These are phyloP conservation scores for Phytopythium chamaehyphon DNA, from an alignment of 352 stramenopile species.

Conservation along the genomic window DNA sequence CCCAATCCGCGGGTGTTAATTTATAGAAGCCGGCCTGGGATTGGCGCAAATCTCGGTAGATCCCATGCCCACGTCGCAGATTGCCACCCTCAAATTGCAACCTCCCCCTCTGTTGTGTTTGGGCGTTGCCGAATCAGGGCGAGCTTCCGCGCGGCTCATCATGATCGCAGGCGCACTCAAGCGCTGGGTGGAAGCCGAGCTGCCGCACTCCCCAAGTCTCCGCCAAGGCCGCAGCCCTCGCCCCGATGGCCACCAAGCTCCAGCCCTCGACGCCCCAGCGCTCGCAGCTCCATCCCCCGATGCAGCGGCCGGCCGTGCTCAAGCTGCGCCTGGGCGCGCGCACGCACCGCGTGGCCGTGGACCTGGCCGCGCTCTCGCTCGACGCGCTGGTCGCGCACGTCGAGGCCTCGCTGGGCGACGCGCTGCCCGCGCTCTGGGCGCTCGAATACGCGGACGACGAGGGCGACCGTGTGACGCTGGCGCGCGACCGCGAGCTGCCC, in stretches of 20 bases:
- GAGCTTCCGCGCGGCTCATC: neutral
- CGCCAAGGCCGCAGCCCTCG: neutral
- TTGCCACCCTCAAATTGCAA: slow-evolving; percentile 6
- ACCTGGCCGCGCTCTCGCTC: slow-evolving; percentile 32
- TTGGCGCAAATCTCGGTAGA: too few species aligned
- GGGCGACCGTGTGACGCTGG: slow-evolving; percentile 58
- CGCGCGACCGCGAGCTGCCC: slow-evolving; percentile 40
- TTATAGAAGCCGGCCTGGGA: too few species aligned
- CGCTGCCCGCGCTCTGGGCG: slow-evolving; percentile 26
- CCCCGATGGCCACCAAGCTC: neutral
- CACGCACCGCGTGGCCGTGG: slow-evolving; percentile 39
- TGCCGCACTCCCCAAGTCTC: too few species aligned
- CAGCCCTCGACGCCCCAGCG: neutral
- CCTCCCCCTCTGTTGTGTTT: neutral
- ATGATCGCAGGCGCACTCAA: too few species aligned
- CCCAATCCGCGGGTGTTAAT: too few species aligned
- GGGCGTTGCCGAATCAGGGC: neutral
- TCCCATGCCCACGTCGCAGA: too few species aligned
- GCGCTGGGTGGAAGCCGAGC: too few species aligned
- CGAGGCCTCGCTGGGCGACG: slow-evolving; percentile 27
- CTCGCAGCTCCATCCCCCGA: too few species aligned
- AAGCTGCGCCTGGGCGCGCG: slow-evolving; percentile 54
- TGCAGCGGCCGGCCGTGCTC: slow-evolving; percentile 28
- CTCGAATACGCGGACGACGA: slow-evolving; percentile 74
- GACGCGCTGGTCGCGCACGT: slow-evolving; percentile 38